Base-by-base conservation (phyloP, 1,284 basidiomycete genomes). In the Lignosus rhinocerotis region DNA sequence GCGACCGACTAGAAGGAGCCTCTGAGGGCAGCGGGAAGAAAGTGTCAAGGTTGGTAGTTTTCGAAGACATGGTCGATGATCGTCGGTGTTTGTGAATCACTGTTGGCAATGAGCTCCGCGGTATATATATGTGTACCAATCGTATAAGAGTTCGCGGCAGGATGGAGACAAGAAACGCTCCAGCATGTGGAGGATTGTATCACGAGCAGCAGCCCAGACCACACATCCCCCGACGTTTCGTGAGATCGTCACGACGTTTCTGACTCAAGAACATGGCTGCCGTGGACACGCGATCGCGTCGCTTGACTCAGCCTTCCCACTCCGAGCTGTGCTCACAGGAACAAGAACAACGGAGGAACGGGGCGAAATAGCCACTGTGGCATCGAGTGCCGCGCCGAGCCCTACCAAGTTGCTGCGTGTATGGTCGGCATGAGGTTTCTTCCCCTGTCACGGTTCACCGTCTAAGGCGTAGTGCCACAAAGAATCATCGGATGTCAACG, bases 11-110 rank as follows among this genome's bases (percentile, higher is more conserved):
- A 3, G 57, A 60, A 7, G 53, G 56, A 21, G 55, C 33, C 19
- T 53, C 38, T 6, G 59, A 34, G 31, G 60, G 66, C 17, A 51
- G 34, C 0, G 65, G 61, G 51, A 68, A 68, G 31, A 67, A 47
- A 6, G 38, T 32, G n/a, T 62, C 45, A 16, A 68, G 59, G 6
- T 59, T 33, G 9, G 49, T 38, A 1, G 32, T 25, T 16, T 43
- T 47, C 12, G 19, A 12, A 39, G 55, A 31, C 55, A 51, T 56
- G n/a, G 39, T 25, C 25, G 25, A 25, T 25, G 25, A 25, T 25
- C 25, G 25, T 25, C 25, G 4, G 25, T 25, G 25, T 25, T 25
- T 25, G 25, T 25, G 25, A 25, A 25, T 25, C 2, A 2, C 25
- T 2, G 4, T 25, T 4, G 4, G 25, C 25, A 25, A 25, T 25